Evolutionary conservation across 2,329 filamentous ascomycete species (phyloP).

Genomic region (Sporothrix humicola): DNA sequence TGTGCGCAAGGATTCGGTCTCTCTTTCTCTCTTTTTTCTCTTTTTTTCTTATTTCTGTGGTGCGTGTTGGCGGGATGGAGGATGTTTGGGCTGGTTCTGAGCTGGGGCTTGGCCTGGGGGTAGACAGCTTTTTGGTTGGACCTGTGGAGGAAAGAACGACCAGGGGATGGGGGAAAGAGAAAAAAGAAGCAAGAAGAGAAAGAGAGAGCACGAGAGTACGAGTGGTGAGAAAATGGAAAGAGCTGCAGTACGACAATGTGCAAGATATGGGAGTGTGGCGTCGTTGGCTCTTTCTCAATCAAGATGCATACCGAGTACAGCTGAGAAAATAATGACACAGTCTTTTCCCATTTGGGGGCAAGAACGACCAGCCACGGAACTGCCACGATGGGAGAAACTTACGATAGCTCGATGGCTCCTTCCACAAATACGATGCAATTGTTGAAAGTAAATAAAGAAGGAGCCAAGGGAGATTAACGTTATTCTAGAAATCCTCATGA

Average conservation of each 20-base stretch:
- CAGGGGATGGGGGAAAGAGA: neutral
- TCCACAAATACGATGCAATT: neutral
- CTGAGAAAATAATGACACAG: conserved; percentile 8
- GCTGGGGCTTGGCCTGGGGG: conserved; percentile 15
- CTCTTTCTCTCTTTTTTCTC: neutral
- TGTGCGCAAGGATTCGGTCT: conserved; percentile 19
- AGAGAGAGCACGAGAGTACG: neutral
- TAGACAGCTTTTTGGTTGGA: neutral
- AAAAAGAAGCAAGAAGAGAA: neutral
- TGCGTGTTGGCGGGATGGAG: neutral
- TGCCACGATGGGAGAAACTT: neutral
- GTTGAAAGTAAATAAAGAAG: neutral
- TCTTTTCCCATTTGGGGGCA: conserved; percentile 5
- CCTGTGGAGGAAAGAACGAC: neutral
- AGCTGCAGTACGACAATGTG: neutral
- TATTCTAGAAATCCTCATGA: neutral
- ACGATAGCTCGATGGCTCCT: neutral
- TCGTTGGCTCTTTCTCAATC: neutral
- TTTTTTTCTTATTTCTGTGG: too few relatives aligned
- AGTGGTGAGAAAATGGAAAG: conserved; percentile 1
- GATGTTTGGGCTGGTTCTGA: neutral
- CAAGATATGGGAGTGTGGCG: neutral
- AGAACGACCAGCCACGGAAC: neutral
- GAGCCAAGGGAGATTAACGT: neutral
- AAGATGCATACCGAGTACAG: neutral